phyloP scores from a whole-genome alignment of 768 basidiomycete genomes.

The Boletus barrowsii region DNA sequence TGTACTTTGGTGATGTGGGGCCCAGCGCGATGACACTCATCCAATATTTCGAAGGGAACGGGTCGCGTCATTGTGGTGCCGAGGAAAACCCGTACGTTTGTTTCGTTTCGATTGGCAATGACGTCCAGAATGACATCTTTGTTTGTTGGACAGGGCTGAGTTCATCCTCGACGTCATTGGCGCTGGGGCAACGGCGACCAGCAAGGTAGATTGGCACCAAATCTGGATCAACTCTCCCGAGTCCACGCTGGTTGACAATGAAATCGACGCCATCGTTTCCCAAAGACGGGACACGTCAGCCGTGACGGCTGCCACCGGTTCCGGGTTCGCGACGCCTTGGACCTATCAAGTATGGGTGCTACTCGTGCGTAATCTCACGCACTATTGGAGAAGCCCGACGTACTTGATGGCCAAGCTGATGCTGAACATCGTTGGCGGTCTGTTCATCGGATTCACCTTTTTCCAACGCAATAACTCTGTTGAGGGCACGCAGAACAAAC shows the following conservation, averaged over 20 bases:
- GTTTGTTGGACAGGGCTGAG: conserved; percentile 42
- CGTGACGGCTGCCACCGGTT: conserved; percentile 35
- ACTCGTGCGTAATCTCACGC: conserved; percentile 41
- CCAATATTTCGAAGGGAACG: conserved; percentile 72
- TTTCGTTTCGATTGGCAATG: conserved; percentile 39
- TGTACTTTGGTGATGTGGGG: conserved; percentile 71
- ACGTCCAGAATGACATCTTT: conserved; percentile 41
- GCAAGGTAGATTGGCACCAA: conserved; percentile 54
- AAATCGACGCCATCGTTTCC: conserved; percentile 46
- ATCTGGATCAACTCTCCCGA: conserved; percentile 58
- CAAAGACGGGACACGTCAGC: conserved; percentile 44
- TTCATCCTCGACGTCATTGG: conserved; percentile 73
- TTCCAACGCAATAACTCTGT: conserved; percentile 51
- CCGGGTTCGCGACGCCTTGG: conserved; percentile 56
- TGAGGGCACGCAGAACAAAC: conserved; percentile 62
- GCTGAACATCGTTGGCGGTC: conserved; percentile 50
- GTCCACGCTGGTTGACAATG: conserved; percentile 29
- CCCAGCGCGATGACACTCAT: conserved; percentile 57
- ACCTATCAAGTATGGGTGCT: conserved; percentile 44
- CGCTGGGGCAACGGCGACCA: conserved; percentile 63
- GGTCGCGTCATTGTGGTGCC: conserved; percentile 57
- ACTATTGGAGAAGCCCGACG: conserved; percentile 56
- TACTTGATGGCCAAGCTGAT: conserved; percentile 59
- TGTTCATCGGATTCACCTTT: conserved; percentile 64
- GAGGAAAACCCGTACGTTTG: conserved; percentile 61